phyloP scores from a whole-genome alignment of 768 basidiomycete genomes.

The Daedaleopsis sinensis region DNA sequence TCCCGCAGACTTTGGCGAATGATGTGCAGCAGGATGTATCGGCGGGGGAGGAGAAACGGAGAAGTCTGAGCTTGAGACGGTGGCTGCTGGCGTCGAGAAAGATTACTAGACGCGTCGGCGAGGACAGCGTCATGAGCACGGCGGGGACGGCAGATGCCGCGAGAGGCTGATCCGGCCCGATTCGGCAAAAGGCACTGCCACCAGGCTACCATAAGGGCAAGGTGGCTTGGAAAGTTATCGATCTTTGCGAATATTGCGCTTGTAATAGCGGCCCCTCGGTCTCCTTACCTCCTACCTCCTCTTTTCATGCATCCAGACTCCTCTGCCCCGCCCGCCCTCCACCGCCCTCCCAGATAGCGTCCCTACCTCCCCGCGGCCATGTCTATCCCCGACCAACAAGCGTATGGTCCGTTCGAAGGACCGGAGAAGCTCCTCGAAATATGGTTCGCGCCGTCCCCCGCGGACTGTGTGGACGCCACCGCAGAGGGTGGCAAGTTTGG shows the following conservation, averaged over 20 bases:
- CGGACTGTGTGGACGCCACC: constrained; percentile 53
- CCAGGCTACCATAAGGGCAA: not conserved
- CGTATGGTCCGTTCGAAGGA: constrained; percentile 67
- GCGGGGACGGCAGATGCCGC: constrained; percentile 7
- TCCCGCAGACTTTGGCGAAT: not conserved
- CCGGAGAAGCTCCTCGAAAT: constrained; percentile 96
- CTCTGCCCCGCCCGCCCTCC: constrained; percentile 18
- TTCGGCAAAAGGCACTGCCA: constrained; percentile 9
- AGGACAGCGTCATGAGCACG: constrained; percentile 3
- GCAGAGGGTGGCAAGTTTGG: constrained; percentile 56
- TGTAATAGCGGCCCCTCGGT: constrained; percentile 1
- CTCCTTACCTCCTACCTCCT: constrained; percentile 10
- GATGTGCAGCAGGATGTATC: not conserved
- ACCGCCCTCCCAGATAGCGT: constrained; percentile 32
- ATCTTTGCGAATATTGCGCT: constrained; percentile 19
- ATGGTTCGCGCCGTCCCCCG: constrained; percentile 89
- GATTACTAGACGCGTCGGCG: not conserved
- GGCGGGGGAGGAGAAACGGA: not conserved
- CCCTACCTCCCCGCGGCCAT: not conserved
- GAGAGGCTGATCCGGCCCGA: not conserved
- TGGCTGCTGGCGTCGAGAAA: not conserved
- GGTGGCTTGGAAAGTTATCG: constrained; percentile 10
- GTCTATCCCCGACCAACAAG: constrained; percentile 1
- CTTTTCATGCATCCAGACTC: constrained; percentile 31
- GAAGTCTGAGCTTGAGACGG: not conserved